A percentile compares a stretch with the other conserved stretches of the same genome.
These are phyloP conservation scores for Kodamaea sp. DNA, from an alignment of 1,139 yeast species.

Conservation along the genomic window DNA sequence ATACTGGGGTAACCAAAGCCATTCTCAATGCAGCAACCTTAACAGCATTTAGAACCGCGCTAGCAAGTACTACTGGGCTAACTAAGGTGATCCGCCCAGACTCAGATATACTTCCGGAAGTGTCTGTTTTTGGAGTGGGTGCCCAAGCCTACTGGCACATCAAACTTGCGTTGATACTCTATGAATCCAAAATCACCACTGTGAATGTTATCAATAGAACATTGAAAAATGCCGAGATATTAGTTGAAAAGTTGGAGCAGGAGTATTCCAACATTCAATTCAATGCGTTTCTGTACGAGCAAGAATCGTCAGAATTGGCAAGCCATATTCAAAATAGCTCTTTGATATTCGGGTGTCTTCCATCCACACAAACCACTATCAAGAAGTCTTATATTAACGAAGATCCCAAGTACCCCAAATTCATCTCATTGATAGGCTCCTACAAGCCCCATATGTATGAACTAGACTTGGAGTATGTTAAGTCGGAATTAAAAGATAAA, in stretches of 20 bases:
- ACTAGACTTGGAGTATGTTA: conserved; percentile 49
- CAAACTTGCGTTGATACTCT: conserved; percentile 44
- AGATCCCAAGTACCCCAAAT: conserved; percentile 32
- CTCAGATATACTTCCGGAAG: conserved; percentile 20
- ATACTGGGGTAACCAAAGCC: conserved; percentile 53
- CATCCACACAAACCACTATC: conserved; percentile 53
- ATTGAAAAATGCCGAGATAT: conserved; percentile 37
- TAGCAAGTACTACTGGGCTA: conserved; percentile 55
- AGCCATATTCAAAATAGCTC: conserved; percentile 30
- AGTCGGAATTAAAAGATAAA: conserved; percentile 23
- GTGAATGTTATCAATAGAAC: conserved; percentile 54
- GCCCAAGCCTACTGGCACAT: conserved; percentile 70
- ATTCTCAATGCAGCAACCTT: conserved; percentile 58
- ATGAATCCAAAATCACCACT: conserved; percentile 30
- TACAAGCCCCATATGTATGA: conserved; percentile 72
- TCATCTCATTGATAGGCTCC: conserved; percentile 64
- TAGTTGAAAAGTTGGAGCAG: conserved; percentile 24
- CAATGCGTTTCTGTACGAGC: conserved; percentile 22
- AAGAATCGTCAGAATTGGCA: conserved; percentile 16
- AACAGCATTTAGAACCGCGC: conserved; percentile 71
- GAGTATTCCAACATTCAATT: conserved; percentile 28
- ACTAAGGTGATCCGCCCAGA: conserved; percentile 32
- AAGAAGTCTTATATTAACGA: conserved; percentile 33
- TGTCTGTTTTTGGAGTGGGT: conserved; percentile 64
- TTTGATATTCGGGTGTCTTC: conserved; percentile 60